Percentiles rank a stretch among this genome's conserved stretches.
Conservation (phyloP, 2,329 filamentous ascomycete genomes). For the Alternaria brassicae region DNA sequence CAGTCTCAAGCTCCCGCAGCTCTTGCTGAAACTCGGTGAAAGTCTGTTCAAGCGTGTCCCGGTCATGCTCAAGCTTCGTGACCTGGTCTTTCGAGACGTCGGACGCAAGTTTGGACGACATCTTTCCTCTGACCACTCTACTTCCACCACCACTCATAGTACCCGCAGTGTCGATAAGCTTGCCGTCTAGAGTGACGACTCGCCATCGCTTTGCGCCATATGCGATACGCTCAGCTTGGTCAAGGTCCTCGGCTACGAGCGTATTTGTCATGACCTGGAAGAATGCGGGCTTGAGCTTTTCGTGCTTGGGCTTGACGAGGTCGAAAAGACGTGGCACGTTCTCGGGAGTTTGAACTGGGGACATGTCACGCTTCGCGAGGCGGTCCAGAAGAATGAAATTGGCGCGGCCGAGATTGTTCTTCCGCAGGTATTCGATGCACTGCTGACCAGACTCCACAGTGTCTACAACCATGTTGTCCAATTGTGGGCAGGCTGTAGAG, state of each 20-base stretch:
- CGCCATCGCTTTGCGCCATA: conserved; percentile 94
- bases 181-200: conserved; percentile 92
- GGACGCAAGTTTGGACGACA: conserved; percentile 94
- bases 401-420: conserved; percentile 94
- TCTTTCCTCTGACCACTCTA: conserved; percentile 86
- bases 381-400: conserved; percentile 98
- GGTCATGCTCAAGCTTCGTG: conserved; percentile 81
- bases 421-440: conserved; percentile 95
- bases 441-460: conserved; percentile 96
- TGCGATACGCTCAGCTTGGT: conserved; percentile 96
- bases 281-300: conserved; percentile 87
- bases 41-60: conserved; percentile 81
- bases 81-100: conserved; percentile 91
- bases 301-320: conserved; percentile 85
- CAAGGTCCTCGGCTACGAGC: conserved; percentile 86
- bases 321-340: conserved; percentile 93
- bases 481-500: conserved; percentile 87
- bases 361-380: conserved; percentile 78
- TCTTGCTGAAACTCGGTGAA: conserved; percentile 86
- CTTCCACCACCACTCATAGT: conserved; percentile 98
- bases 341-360: conserved; percentile 85
- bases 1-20: conserved; percentile 78
- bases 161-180: conserved; percentile 96
- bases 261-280: conserved; percentile 96
- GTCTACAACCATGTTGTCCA: conserved; percentile 97